A percentile compares a stretch with the other conserved stretches of the same genome.
Conservation (phyloP, 2,329 filamentous ascomycete species). For the Diaporthe amygdali region DNA sequence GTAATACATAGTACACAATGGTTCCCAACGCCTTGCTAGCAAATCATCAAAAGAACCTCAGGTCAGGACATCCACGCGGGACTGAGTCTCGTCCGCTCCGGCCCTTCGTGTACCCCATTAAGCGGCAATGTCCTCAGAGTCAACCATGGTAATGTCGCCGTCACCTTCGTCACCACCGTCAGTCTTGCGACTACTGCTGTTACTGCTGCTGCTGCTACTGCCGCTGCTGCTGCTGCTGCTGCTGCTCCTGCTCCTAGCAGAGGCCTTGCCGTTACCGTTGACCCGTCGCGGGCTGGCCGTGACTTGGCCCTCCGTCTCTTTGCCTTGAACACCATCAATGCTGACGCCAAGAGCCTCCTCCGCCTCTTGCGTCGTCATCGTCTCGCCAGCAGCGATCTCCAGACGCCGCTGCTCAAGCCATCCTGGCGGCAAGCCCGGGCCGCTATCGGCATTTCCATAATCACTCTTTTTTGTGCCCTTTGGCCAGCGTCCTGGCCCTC, state of each 20-base stretch:
- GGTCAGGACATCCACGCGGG: not conserved
- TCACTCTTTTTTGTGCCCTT: constrained; percentile 73
- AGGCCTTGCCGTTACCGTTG: constrained; percentile 29
- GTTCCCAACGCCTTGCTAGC: constrained; percentile 26
- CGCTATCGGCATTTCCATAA: constrained; percentile 70
- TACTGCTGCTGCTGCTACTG: constrained; percentile 27
- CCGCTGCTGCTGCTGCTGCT: constrained; percentile 18
- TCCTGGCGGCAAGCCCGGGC: constrained; percentile 65
- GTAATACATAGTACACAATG: constrained; percentile 13
- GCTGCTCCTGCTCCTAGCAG: constrained; percentile 30
- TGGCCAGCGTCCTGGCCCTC: constrained; percentile 69
- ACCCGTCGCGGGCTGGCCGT: constrained; percentile 20
- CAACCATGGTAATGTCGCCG: constrained; percentile 32
- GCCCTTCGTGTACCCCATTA: constrained; percentile 9
- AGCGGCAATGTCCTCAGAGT: constrained; percentile 25
- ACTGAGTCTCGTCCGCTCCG: not conserved
- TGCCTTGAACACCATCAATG: constrained; percentile 43
- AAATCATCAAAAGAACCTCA: constrained; percentile 7
- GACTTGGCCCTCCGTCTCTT: constrained; percentile 34
- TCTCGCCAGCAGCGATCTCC: constrained; percentile 17
- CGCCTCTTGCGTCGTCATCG: constrained; percentile 31
- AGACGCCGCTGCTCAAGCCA: constrained; percentile 48
- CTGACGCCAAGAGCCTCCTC: constrained; percentile 36
- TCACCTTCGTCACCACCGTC: constrained; percentile 12
- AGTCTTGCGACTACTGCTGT: constrained; percentile 11